Conservation (phyloP, 1,139 yeast genomes). For the Pichiaceae sp. region DNA sequence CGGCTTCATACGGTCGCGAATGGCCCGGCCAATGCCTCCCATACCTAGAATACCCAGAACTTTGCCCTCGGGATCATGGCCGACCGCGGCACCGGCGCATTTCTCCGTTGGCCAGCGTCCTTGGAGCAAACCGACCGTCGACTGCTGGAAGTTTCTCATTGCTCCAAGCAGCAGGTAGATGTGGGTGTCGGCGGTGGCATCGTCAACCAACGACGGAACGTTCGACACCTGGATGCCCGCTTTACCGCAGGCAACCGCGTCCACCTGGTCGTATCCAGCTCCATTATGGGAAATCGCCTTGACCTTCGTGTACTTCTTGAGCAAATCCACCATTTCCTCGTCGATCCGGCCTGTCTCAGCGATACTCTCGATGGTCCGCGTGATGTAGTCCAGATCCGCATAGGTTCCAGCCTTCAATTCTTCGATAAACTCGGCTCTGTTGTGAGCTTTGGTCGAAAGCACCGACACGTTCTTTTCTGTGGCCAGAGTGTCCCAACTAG, state of each 20-base stretch:
- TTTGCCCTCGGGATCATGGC: conserved; percentile 56
- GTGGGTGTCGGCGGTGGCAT: conserved; percentile 79
- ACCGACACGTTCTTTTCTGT: conserved; percentile 39
- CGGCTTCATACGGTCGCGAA: conserved; percentile 54
- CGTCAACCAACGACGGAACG: conserved; percentile 65
- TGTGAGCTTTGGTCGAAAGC: conserved; percentile 18
- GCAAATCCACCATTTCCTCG: conserved; percentile 49
- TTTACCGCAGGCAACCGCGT: conserved; percentile 43
- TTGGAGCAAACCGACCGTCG: conserved; percentile 36
- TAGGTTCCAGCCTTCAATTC: conserved; percentile 43
- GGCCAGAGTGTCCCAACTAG: conserved; percentile 46
- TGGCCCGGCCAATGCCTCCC: conserved; percentile 78
- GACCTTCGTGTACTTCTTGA: conserved; percentile 46
- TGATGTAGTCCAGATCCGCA: conserved; percentile 37
- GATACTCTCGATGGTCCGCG: conserved; percentile 27
- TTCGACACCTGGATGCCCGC: conserved; percentile 57
- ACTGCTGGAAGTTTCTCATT: conserved; percentile 51
- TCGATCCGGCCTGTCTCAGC: conserved; percentile 66
- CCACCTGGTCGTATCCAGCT: conserved; percentile 90
- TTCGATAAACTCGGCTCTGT: conserved; percentile 41
- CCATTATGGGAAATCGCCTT: conserved; percentile 72
- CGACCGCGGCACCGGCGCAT: conserved; percentile 39
- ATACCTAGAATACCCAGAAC: conserved; percentile 67
- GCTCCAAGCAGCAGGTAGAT: conserved; percentile 59
- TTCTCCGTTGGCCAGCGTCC: conserved; percentile 49